phyloP scores from a whole-genome alignment of 2,329 filamentous ascomycete species.

The Beauveria caledonica region DNA sequence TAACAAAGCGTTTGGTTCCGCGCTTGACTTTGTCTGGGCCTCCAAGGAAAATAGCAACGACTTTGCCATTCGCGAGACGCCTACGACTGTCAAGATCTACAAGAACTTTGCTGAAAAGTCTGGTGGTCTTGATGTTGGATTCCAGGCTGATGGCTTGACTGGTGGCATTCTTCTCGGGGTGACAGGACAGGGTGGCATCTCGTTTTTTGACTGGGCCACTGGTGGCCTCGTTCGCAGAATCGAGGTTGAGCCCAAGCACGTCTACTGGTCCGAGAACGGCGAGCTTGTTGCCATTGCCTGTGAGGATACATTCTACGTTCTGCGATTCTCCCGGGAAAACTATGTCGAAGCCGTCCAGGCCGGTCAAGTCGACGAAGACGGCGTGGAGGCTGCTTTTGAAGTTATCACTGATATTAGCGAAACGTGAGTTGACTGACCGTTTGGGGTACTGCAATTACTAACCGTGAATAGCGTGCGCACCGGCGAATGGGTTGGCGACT shows the following conservation, averaged over 20 bases:
- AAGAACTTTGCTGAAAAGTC: constrained; percentile 94
- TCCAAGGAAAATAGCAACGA: constrained; percentile 98
- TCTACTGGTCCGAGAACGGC: constrained; percentile 97
- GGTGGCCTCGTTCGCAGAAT: constrained; percentile 86
- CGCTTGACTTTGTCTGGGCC: constrained; percentile 93
- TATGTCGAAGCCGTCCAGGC: constrained; percentile 77
- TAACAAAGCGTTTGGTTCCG: constrained; percentile 95
- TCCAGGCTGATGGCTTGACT: constrained; percentile 84
- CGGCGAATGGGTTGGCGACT: constrained; percentile 96
- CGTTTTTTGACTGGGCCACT: constrained; percentile 92
- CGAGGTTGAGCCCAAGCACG: constrained; percentile 66
- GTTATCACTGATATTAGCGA: constrained; percentile 94
- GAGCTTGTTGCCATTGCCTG: constrained; percentile 89
- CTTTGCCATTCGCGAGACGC: constrained; percentile 91
- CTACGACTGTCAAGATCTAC: constrained; percentile 92
- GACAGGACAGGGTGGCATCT: constrained; percentile 88
- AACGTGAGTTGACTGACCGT: constrained; percentile 42
- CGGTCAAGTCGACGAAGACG: constrained; percentile 78
- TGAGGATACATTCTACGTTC: constrained; percentile 90
- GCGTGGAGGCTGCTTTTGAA: constrained; percentile 92
- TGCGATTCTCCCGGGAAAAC: constrained; percentile 83
- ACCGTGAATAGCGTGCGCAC: constrained; percentile 62
- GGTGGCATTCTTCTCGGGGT: constrained; percentile 89
- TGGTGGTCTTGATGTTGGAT: constrained; percentile 85
- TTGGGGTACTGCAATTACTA: constrained; percentile 13